Percentiles rank a stretch among this genome's conserved stretches.
Evolutionary conservation across 345 rosid genomes (phyloP).

Genomic region (Arabidopsis suecica): DNA sequence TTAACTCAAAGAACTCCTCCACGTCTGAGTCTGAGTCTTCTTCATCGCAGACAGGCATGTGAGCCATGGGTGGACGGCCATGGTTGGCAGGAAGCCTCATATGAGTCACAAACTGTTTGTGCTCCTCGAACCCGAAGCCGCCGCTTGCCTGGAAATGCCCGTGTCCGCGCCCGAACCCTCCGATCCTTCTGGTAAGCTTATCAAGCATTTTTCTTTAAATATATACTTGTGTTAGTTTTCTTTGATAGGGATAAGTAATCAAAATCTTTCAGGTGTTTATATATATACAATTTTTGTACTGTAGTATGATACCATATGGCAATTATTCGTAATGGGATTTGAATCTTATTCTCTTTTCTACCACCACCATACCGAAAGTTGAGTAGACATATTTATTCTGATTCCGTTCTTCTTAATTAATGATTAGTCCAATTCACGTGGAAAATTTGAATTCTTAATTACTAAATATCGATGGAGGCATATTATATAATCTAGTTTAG

Average conservation of each 20-base stretch:
- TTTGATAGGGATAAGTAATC: conserved; percentile 22
- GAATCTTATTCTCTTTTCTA: conserved; percentile 41
- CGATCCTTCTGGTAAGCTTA: neutral
- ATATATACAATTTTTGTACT: conserved; percentile 24
- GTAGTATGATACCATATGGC: conserved; percentile 7
- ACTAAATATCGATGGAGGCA: neutral
- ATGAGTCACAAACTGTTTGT: conserved; percentile 31
- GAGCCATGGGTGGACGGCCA: conserved; percentile 41
- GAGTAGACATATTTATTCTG: conserved; percentile 39
- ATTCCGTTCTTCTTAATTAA: conserved; percentile 18
- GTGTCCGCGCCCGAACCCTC: neutral
- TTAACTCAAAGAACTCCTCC: conserved; percentile 27
- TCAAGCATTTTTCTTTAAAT: conserved; percentile 41
- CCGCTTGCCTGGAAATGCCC: conserved; percentile 7
- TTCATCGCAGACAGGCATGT: conserved; percentile 32
- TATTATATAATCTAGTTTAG: neutral
- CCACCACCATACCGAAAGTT: conserved; percentile 44
- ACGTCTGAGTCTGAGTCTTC: conserved; percentile 34
- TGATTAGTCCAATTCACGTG: conserved; percentile 20
- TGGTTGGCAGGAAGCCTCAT: conserved; percentile 38
- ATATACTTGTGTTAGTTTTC: conserved; percentile 14
- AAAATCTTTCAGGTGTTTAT: neutral
- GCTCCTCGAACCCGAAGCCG: conserved; percentile 31
- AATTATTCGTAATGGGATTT: conserved; percentile 16
- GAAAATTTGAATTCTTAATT: neutral